Conservation (phyloP, 768 basidiomycete species). For the Russula olivacea region DNA sequence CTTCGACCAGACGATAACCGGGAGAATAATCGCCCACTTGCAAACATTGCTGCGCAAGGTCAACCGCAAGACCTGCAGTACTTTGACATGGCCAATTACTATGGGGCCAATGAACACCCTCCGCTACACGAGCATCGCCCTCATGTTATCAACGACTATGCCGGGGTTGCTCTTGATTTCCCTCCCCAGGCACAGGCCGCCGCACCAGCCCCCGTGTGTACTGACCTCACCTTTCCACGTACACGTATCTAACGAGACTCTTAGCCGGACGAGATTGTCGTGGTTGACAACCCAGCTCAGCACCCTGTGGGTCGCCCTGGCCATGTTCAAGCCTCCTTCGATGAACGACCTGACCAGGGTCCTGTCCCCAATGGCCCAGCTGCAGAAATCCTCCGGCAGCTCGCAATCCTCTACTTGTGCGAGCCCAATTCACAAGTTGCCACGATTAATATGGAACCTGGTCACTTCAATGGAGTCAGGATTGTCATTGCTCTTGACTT, state of each 20-base stretch:
- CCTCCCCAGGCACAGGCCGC: background rate
- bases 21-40: too few species aligned
- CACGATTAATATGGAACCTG: background rate
- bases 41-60: background rate
- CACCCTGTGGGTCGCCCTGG: background rate
- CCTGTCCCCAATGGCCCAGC: background rate
- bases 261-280: background rate
- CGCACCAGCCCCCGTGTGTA: background rate
- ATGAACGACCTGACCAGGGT: background rate
- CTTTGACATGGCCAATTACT: too few species aligned
- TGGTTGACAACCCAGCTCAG: background rate
- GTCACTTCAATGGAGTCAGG: background rate
- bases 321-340: background rate
- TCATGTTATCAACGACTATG: background rate
- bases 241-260: background rate
- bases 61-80: too few species aligned
- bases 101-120: background rate
- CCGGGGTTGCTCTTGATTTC: background rate
- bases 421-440: background rate
- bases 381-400: background rate
- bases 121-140: background rate
- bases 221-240: background rate
- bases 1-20: background rate
- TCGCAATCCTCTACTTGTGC: background rate
- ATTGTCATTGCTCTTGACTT: background rate